Base-by-base conservation (phyloP, 352 stramenopile species). In the Phytophthora ramorum region DNA sequence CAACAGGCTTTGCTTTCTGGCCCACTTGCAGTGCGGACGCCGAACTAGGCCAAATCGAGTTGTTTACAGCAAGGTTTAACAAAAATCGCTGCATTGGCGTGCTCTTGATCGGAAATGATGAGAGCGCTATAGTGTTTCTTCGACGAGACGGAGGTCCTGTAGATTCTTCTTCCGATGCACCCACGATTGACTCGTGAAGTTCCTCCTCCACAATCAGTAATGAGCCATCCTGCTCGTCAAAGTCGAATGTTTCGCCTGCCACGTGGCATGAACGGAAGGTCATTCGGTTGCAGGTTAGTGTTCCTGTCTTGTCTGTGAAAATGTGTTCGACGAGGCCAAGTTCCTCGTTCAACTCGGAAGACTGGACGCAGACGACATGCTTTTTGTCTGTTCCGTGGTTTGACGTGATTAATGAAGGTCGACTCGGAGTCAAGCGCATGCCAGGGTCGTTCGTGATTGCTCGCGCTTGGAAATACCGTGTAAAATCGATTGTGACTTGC, bases 321-420 rank as follows among this genome's bases (percentile, higher is more conserved):
- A 99, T 91, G 65, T 99, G 97, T 53, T 98, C 82, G 14, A 99
- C 90, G 66, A 98, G 80, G 6, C 96, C 97, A 19, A 98, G 74
- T 48, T 98, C 91, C 55, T 96, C 93, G 44, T 96, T 97, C 28
- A 98, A 70, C 55, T 97, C 90, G 0, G 89, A 95, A 0, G 83
- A 93, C 43, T 92, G 83, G 12, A 92, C 91, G 28, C 72, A 79
- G 17, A 90, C 83, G 2, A 66, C 65, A 8, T 74, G 88, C 26
- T 87, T 79, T 67, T 83, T 76, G 41, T 77, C 61, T 6, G n/a
- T n/a, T 8, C 47, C 22, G 1, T 43, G n/a, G 1, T 48, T 16
- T 14, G 40, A 32, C 3, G 24, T 20, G 10, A 22, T 30, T 24
- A 63, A 41, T 7, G 59, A 64, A 1, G 51, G 34, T 69, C 70